These are phyloP conservation scores for Cordyceps javanica DNA, from an alignment of 2,329 filamentous ascomycete species.

Conservation along the genomic window DNA sequence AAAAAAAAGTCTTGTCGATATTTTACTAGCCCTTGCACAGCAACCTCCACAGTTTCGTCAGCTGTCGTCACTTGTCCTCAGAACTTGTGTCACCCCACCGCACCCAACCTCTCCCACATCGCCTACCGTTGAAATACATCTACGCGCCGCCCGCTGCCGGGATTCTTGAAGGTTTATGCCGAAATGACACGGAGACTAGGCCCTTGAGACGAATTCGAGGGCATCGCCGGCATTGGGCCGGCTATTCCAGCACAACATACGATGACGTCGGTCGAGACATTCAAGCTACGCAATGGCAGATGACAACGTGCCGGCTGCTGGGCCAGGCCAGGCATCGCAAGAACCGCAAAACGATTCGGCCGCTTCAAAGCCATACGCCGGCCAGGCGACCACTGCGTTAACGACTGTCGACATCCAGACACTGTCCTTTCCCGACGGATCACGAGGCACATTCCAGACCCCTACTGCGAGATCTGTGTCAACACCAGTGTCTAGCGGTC, in stretches of 20 bases:
- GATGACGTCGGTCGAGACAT: constrained; percentile 6
- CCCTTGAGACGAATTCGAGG: constrained; percentile 14
- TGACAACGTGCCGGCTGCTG: constrained; percentile 34
- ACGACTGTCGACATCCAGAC: constrained; percentile 77
- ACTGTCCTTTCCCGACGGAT: constrained; percentile 64
- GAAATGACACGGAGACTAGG: neutral
- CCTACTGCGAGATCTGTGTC: constrained; percentile 29
- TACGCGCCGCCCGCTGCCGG: neutral
- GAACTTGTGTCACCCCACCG: neutral
- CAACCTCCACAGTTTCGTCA: neutral
- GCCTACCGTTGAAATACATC: neutral
- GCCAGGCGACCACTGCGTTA: constrained; percentile 76
- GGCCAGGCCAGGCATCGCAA: constrained; percentile 46
- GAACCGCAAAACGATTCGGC: constrained; percentile 31
- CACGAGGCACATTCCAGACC: constrained; percentile 55
- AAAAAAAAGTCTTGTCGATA: too few relatives aligned
- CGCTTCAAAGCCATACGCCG: constrained; percentile 39
- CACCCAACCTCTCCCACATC: neutral
- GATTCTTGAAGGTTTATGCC: neutral
- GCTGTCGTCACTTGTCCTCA: neutral
- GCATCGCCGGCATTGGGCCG: constrained; percentile 13
- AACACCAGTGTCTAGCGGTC: constrained; percentile 33
- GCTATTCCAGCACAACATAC: constrained; percentile 19
- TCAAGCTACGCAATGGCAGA: constrained; percentile 12
- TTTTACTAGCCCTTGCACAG: too few relatives aligned